phyloP scores from a whole-genome alignment of 2,329 filamentous ascomycete genomes.

The Fusarium sp. region DNA sequence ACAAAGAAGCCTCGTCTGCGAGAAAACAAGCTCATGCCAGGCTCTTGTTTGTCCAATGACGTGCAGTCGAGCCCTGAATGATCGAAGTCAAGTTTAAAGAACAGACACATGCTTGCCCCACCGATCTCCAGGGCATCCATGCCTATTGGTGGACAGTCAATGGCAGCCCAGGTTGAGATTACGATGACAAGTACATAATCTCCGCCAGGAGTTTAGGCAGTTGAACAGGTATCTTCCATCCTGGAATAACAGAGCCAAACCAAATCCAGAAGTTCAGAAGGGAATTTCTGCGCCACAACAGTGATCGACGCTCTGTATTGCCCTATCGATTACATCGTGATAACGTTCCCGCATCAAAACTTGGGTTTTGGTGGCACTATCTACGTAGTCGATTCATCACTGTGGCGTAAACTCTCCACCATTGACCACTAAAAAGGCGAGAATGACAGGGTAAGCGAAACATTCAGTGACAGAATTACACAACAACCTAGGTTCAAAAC shows the following conservation, averaged over 20 bases:
- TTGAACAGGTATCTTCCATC: background rate
- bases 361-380: background rate
- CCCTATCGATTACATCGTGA: background rate
- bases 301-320: background rate
- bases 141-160: background rate
- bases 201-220: background rate
- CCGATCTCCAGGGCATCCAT: rapidly evolving
- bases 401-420: background rate
- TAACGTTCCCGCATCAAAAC: background rate
- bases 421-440: background rate
- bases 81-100: background rate
- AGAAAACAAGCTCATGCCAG: background rate
- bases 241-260: too few relatives aligned
- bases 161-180: background rate
- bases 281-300: background rate
- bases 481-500: background rate
- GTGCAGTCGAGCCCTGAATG: background rate
- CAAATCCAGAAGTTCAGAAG: background rate
- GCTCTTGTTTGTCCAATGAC: background rate
- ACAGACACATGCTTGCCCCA: background rate
- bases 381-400: background rate
- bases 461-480: background rate
- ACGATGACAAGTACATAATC: background rate
- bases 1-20: too few relatives aligned
- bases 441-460: background rate